These are phyloP conservation scores for Kodamaea restingae DNA, from an alignment of 805 yeast species.

Conservation along the genomic window DNA sequence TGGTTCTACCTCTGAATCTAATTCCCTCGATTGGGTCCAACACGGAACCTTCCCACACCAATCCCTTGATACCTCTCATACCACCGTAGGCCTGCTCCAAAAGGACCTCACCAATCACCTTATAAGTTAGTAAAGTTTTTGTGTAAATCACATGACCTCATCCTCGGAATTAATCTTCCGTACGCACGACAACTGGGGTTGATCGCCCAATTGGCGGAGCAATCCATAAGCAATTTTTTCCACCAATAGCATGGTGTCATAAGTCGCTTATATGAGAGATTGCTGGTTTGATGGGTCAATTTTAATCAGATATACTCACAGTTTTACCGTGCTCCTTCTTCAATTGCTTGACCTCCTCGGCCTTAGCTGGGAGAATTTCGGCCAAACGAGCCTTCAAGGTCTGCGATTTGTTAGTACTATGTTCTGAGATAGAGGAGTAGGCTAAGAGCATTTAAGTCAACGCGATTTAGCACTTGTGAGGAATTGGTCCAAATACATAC, in stretches of 20 bases:
- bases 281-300: not conserved
- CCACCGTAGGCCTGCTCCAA: slow-evolving; percentile 58
- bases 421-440: not conserved
- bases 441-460: not conserved
- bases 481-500: no score
- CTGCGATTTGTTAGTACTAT: slow-evolving; percentile 27
- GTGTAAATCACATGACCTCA: slow-evolving; percentile 13
- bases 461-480: not conserved
- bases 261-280: no score
- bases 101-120: slow-evolving; percentile 45
- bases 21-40: slow-evolving; percentile 76
- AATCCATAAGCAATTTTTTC: no score
- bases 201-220: no score
- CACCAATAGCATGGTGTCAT: no score
- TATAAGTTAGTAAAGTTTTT: slow-evolving; percentile 4
- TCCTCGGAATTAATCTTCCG: slow-evolving; percentile 2
- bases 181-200: not conserved
- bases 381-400: slow-evolving; percentile 93
- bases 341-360: slow-evolving; percentile 85
- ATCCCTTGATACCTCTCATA: slow-evolving; percentile 72
- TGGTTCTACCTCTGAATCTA: slow-evolving; percentile 73
- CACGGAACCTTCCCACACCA: slow-evolving; percentile 78
- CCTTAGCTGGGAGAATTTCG: slow-evolving; percentile 85
- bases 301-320: slow-evolving; percentile 43
- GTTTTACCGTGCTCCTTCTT: slow-evolving; percentile 88